Percentiles rank a stretch among this genome's conserved stretches.
Evolutionary conservation across 495 filamentous ascomycete genomes (phyloP).

Genomic region (Penicillium paxilli): DNA sequence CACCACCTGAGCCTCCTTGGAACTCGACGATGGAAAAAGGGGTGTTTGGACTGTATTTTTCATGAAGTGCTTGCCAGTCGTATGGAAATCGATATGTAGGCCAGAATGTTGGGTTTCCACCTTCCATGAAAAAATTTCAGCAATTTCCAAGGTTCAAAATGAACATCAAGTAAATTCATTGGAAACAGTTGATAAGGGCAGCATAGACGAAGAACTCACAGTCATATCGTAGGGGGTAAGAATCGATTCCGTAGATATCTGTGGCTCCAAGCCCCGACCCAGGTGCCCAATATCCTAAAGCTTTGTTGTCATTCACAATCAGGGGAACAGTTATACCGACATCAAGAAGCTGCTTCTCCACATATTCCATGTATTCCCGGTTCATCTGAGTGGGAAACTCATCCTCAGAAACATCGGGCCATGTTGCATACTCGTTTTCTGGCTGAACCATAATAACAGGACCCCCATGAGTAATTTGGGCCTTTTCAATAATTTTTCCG

Average conservation of each 20-base stretch:
- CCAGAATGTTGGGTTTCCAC: constrained; percentile 45
- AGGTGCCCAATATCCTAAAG: constrained; percentile 57
- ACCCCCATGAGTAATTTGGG: constrained; percentile 71
- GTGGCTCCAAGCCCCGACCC: constrained; percentile 58
- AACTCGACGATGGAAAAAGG: constrained; percentile 62
- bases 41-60: constrained; percentile 55
- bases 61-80: constrained; percentile 42
- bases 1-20: constrained; percentile 9
- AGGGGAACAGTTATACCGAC: constrained; percentile 67
- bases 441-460: constrained; percentile 71
- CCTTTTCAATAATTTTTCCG: constrained; percentile 58
- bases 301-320: constrained; percentile 64
- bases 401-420: constrained; percentile 22
- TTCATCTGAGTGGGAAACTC: constrained; percentile 43
- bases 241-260: constrained; percentile 72
- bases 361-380: constrained; percentile 59
- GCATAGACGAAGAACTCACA: no score
- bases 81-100: constrained; percentile 40
- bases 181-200: no score
- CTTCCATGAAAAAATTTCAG: constrained; percentile 5
- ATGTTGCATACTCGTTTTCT: constrained; percentile 63
- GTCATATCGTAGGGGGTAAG: constrained; percentile 61
- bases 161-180: no score
- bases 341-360: constrained; percentile 58
- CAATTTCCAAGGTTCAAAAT: no score